Conservation (phyloP, 108 stramenopile genomes). For the Cyclotella choctawhatcheeana region DNA sequence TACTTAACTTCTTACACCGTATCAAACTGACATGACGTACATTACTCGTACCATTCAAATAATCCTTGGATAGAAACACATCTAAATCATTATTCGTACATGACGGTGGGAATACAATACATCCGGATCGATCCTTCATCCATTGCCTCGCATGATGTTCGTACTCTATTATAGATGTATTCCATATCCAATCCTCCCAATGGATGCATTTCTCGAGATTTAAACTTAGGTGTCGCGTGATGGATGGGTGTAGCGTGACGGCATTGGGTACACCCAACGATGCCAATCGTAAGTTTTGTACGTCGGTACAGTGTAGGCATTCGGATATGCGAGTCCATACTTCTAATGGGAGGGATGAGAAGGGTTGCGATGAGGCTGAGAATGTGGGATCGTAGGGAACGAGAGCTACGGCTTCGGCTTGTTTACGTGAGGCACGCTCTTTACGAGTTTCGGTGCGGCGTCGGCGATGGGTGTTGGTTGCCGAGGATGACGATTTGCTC, state of each 20-base stretch:
- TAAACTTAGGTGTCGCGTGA: conserved; percentile 44
- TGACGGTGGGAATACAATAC: conserved; percentile 36
- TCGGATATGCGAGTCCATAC: conserved; percentile 35
- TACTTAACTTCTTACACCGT: conserved; percentile 33
- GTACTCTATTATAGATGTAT: conserved; percentile 32
- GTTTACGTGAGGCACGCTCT: conserved; percentile 10
- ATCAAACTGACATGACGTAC: conserved; percentile 29
- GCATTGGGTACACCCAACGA: conserved; percentile 43
- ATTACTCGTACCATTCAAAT: conserved; percentile 18
- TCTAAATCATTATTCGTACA: conserved; percentile 42
- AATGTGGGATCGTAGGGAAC: conserved; percentile 12
- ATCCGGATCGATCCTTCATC: conserved; percentile 36
- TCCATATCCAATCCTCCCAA: conserved; percentile 49
- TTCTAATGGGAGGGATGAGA: conserved; percentile 33
- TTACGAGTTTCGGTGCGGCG: conserved; percentile 10
- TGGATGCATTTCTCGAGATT: conserved; percentile 49
- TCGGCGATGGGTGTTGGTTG: too few species aligned
- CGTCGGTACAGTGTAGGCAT: conserved; percentile 28
- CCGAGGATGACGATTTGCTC: neutral
- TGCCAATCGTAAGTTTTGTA: conserved; percentile 40
- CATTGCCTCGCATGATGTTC: conserved; percentile 37
- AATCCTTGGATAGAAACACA: conserved; percentile 42
- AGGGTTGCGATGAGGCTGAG: neutral
- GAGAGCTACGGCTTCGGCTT: conserved; percentile 9
- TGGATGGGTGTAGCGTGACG: conserved; percentile 31